Evolutionary conservation across 345 rosid species (phyloP).

Genomic region (Jatropha curcas): DNA sequence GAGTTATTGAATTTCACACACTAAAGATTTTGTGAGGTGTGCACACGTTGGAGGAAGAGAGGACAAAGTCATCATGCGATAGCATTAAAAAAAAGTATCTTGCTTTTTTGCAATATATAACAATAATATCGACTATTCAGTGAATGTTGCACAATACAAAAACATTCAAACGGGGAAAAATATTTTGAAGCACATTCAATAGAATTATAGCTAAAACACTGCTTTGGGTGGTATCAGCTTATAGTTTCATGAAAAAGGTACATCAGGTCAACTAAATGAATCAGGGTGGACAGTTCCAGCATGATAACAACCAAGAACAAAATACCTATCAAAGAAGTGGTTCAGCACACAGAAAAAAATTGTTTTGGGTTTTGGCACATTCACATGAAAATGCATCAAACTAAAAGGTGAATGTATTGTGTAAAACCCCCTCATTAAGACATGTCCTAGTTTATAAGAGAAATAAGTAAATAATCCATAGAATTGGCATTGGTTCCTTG

Average conservation of each 20-base stretch:
- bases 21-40: constrained; percentile 20
- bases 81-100: neutral
- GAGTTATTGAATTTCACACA: constrained; percentile 39
- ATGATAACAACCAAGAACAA: neutral
- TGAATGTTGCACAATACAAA: neutral
- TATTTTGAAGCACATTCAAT: neutral
- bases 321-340: neutral
- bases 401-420: neutral
- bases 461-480: neutral
- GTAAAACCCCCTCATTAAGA: neutral
- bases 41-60: neutral
- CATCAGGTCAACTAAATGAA: neutral
- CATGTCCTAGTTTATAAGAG: neutral
- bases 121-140: neutral
- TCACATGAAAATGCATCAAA: neutral
- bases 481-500: neutral
- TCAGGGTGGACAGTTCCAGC: neutral
- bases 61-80: neutral
- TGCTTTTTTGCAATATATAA: neutral
- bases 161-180: neutral
- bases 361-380: neutral
- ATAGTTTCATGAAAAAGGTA: neutral
- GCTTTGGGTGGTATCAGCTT: neutral
- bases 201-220: neutral
- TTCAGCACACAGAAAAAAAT: neutral